Conservation (phyloP, 2,329 filamentous ascomycete species). For the Coleophoma eucalyptorum region DNA sequence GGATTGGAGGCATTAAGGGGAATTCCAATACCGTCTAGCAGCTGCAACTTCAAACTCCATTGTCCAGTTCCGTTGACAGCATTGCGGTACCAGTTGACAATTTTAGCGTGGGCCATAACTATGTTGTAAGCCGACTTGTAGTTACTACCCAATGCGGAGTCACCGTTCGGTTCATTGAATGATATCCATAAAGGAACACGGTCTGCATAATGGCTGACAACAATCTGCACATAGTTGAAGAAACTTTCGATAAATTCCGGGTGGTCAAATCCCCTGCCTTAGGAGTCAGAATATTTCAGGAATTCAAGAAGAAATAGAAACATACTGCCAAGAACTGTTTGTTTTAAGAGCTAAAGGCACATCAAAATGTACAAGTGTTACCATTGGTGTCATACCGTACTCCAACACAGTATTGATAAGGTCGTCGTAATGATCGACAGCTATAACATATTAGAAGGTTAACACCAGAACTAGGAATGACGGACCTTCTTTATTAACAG, state of each 20-base stretch:
- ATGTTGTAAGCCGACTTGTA: not conserved
- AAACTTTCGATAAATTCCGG: constrained; percentile 45
- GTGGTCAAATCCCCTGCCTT: constrained; percentile 40
- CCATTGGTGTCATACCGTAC: constrained; percentile 43
- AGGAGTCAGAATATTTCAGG: constrained; percentile 10
- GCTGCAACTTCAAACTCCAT: constrained; percentile 10
- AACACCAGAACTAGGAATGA: too few species aligned
- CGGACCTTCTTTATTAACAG: constrained; percentile 47
- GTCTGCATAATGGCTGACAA: constrained; percentile 46
- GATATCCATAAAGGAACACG: constrained; percentile 49
- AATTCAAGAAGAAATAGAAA: not conserved
- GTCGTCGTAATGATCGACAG: constrained; percentile 50
- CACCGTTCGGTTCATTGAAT: constrained; percentile 45
- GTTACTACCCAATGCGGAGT: not conserved
- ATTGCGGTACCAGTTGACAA: constrained; percentile 48
- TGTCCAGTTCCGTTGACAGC: constrained; percentile 43
- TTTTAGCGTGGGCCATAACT: constrained; percentile 33
- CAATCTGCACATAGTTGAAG: constrained; percentile 48
- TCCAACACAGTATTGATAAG: constrained; percentile 45
- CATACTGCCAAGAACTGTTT: not conserved
- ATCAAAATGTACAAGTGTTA: constrained; percentile 42
- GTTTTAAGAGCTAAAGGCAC: constrained; percentile 30
- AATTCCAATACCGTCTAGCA: constrained; percentile 34
- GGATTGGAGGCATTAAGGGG: constrained; percentile 31
- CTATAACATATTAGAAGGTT: too few species aligned